Percentiles rank a stretch among this genome's conserved stretches.
These are phyloP conservation scores for Exophiala mesophila DNA, from an alignment of 2,329 filamentous ascomycete genomes.

Conservation along the genomic window DNA sequence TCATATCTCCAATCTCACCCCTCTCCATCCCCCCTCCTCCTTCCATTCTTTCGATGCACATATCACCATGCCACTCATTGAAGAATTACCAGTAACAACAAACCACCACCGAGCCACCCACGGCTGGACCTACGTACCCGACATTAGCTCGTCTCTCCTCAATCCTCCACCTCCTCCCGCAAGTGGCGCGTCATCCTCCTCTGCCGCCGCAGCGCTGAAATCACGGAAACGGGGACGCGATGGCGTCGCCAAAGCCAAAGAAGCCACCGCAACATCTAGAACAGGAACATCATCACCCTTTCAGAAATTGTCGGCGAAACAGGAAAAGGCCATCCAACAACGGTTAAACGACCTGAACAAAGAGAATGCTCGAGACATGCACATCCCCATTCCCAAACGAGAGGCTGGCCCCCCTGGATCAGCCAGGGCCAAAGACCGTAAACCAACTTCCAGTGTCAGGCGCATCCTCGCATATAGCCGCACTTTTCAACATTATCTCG, in stretches of 20 bases:
- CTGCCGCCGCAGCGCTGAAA: slow-evolving; percentile 39
- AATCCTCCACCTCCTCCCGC: slow-evolving; percentile 32
- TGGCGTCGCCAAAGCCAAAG: slow-evolving; percentile 34
- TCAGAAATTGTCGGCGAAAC: slow-evolving; percentile 69
- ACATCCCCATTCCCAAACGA: slow-evolving; percentile 58
- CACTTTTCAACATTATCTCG: slow-evolving; percentile 48
- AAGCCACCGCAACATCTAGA: slow-evolving; percentile 32
- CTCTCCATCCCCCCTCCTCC: too few species aligned
- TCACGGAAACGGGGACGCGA: slow-evolving; percentile 54
- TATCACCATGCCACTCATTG: slow-evolving; percentile 63
- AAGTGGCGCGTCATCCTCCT: not conserved
- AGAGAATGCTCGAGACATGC: slow-evolving; percentile 64
- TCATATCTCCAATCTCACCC: too few species aligned
- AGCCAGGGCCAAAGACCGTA: slow-evolving; percentile 38
- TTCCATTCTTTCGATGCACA: too few species aligned
- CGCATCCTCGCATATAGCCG: slow-evolving; percentile 46
- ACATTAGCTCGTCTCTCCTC: slow-evolving; percentile 58
- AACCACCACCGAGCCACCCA: slow-evolving; percentile 60
- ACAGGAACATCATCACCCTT: not conserved
- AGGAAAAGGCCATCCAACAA: slow-evolving; percentile 74
- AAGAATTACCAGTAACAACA: slow-evolving; percentile 66
- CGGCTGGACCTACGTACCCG: slow-evolving; percentile 88
- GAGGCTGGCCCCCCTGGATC: slow-evolving; percentile 30
- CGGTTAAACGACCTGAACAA: slow-evolving; percentile 78
- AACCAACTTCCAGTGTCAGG: slow-evolving; percentile 44